A percentile compares a stretch with the other conserved stretches of the same genome.
Conservation (phyloP, 2,329 filamentous ascomycete species). For the Pseudonectria foliicola region DNA sequence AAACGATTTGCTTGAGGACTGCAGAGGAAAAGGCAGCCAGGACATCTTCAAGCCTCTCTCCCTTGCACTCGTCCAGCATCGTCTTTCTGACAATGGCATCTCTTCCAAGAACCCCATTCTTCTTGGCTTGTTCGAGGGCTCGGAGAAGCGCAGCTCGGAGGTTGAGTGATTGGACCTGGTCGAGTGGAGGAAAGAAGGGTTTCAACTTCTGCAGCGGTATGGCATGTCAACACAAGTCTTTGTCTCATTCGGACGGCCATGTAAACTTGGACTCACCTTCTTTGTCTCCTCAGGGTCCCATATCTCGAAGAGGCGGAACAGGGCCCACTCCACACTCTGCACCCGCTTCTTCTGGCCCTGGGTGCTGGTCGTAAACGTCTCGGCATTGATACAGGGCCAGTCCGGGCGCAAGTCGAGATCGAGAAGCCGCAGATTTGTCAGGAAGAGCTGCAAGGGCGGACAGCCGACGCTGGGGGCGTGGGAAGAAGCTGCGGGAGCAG, state of each 20-base stretch:
- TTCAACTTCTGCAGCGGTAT: conserved; percentile 62
- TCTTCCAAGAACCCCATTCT: conserved; percentile 72
- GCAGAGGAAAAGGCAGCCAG: conserved; percentile 76
- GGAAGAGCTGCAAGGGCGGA: conserved; percentile 43
- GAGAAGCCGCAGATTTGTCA: conserved; percentile 77
- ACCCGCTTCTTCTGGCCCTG: conserved; percentile 78
- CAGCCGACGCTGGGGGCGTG: conserved; percentile 11
- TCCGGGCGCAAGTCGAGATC: conserved; percentile 69
- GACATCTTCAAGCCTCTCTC: conserved; percentile 82
- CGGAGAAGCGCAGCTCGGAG: conserved; percentile 78
- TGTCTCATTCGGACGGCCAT: fast-evolving
- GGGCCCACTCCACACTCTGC: conserved; percentile 77
- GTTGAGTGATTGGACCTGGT: conserved; percentile 86
- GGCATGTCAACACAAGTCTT: conserved; percentile 1
- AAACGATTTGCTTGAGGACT: conserved; percentile 65
- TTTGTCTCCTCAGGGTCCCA: conserved; percentile 74
- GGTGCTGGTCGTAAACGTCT: conserved; percentile 61
- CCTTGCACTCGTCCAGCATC: conserved; percentile 94
- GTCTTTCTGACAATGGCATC: conserved; percentile 82
- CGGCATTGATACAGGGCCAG: conserved; percentile 68
- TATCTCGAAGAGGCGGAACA: conserved; percentile 79
- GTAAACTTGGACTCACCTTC: conserved; percentile 46
- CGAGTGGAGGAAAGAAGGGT: conserved; percentile 83
- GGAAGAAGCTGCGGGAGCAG: neutral
- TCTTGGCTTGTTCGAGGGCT: conserved; percentile 78